Evolutionary conservation across 2,329 filamentous ascomycete genomes (phyloP), one percentile per base, ranked within the genome.

Genomic region (Penicillium sp.): DNA sequence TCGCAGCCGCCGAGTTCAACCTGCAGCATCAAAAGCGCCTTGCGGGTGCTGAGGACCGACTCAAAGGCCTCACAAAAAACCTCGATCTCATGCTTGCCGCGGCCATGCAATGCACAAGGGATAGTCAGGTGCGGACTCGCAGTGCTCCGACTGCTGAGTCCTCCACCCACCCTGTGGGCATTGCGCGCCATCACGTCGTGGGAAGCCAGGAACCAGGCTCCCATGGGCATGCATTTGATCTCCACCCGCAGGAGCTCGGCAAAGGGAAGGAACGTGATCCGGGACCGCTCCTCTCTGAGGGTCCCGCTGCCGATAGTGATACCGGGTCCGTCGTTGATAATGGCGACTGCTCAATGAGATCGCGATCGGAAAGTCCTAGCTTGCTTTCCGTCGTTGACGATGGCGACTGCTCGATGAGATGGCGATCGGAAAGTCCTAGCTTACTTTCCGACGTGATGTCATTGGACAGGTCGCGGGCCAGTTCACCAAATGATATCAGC

Each of bases 1-100:
- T 50, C 0, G 5, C 26, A 1, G 22, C 8, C 0, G 2, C 13
- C 0, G n/a, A 38, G 2, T 5, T 3, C 1, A 50, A 8, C 14
- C 4, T 8, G 8, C n/a, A 16, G 1, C 24, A n/a, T 0, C 24
- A 29, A 3, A 1, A 16, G 3, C 47, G 47, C 24, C 9, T 50
- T 8, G 5, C 4, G 1, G 24, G 22, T 13, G 35, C 24, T 2
- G 35, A 50, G 18, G n/a, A 7, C n/a, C 26, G 37, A 1, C 0
- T 50, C 0, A 20, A 31, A 8, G 26, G n/a, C 9, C 47, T 50
- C n/a, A 2, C 40, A 0, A 13, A 9, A 0, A 38, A 4, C 3
- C 2, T 34, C n/a, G 35, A 18, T 1, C 20, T 4, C 0, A 39
- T 49, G 46, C 35, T 16, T 14, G 22, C 22, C 3, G 5, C 13